These are phyloP conservation scores for Angophora floribunda DNA, from an alignment of 345 rosid genomes.

Conservation along the genomic window DNA sequence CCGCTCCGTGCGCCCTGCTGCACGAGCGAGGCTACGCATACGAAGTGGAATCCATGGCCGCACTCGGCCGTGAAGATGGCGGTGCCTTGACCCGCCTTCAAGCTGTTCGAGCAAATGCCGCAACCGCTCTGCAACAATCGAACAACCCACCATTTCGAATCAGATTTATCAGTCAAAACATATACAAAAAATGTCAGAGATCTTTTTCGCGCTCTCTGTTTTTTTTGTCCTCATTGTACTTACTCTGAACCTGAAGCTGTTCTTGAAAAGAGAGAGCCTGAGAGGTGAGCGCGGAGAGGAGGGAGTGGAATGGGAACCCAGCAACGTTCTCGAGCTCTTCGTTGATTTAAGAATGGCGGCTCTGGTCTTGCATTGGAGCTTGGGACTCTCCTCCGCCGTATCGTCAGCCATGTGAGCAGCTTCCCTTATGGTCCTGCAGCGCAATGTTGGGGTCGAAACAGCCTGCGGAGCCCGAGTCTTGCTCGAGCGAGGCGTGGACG, in stretches of 20 bases:
- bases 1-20: conserved; percentile 20
- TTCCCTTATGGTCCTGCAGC: conserved; percentile 12
- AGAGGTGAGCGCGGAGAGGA: conserved; percentile 76
- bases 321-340: conserved; percentile 8
- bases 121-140: conserved; percentile 45
- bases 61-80: conserved; percentile 88
- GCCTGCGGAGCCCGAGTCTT: not conserved
- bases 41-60: conserved; percentile 69
- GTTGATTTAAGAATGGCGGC: conserved; percentile 6
- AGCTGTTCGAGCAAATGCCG: conserved; percentile 63
- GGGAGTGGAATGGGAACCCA: conserved; percentile 25
- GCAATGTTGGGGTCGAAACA: not conserved
- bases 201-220: not conserved
- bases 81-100: conserved; percentile 66
- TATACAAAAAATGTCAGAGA: not conserved
- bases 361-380: conserved; percentile 28
- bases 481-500: conserved; percentile 45
- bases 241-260: conserved; percentile 77
- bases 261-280: conserved; percentile 66
- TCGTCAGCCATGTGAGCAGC: not conserved
- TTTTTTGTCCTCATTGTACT: not conserved
- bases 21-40: conserved; percentile 53
- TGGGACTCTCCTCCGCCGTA: not conserved
- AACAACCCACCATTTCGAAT: not conserved
- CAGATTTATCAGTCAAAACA: not conserved